phyloP scores from a whole-genome alignment of 176 grass and related monocot genomes.

The Coix lacrymajobi region DNA sequence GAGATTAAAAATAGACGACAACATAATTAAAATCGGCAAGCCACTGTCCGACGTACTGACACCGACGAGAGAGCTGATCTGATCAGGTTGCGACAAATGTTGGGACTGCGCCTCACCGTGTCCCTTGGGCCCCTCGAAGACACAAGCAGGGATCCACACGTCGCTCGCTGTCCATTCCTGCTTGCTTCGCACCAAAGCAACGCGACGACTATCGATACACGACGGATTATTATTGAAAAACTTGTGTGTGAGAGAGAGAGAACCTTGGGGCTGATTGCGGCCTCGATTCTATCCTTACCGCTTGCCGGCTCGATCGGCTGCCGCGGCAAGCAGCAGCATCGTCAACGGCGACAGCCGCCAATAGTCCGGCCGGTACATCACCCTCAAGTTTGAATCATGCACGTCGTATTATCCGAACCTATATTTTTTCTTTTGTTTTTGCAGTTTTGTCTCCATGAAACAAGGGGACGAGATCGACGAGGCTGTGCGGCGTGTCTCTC shows the following conservation, averaged over 20 bases:
- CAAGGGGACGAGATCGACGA: no score
- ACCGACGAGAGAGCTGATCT: neutral
- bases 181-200: conserved; percentile 15
- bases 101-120: neutral
- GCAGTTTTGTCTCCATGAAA: no score
- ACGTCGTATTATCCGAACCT: neutral
- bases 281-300: no score
- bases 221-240: no score
- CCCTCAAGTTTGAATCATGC: neutral
- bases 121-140: no score
- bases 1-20: no score
- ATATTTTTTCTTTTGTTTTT: neutral
- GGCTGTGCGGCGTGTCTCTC: no score
- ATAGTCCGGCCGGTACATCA: neutral
- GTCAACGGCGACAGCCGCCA: neutral
- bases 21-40: neutral
- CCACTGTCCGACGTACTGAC: neutral
- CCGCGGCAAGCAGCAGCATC: neutral
- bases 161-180: neutral
- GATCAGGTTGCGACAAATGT: neutral
- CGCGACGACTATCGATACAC: neutral
- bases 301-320: no score
- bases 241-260: no score
- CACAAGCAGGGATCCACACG: neutral
- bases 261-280: no score